Evolutionary conservation across 2,329 filamentous ascomycete genomes (phyloP), one percentile per base, ranked within the genome.

Genomic region (Botrytis aclada): DNA sequence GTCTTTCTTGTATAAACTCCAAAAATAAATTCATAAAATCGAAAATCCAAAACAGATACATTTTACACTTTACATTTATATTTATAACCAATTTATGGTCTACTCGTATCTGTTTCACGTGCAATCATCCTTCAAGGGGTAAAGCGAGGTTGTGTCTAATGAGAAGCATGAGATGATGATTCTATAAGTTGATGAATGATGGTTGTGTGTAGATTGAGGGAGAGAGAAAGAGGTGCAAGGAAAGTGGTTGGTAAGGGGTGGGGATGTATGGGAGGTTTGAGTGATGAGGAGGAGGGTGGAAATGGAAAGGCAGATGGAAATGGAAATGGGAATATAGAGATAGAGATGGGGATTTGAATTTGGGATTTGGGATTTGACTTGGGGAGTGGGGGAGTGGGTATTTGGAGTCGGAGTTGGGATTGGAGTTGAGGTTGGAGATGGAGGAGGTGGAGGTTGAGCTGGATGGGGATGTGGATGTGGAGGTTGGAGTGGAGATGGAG

Each of bases 1-100:
- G 61, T 64, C 61, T 63, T 63, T 63, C 61, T 64, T 64, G 61
- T 64, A 43, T 45, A 64, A 64, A 64, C 12, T 51, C 37, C 29
- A 43, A 63, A 63, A 43, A 63, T 25, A 60, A 60, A 60, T 34
- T 41, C 60, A 62, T 18, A 25, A 41, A n/a, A 43, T 29, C 29
- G 25, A 43, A 63, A 41, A 63, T 62, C 22, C n/a, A 41, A 29
- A 63, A n/a, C 47, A 51, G 25, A 51, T n/a, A 51, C 47, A n/a
- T 51, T 51, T 62, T 62, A 51, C 47, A n/a, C n/a, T 51, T 62
- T 62, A 62, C 37, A 18, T n/a, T 25, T 25, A 51, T 10, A 51
- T 16, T 54, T 54, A 54, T 3, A 29, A 8, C 8, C 7, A 16
- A 54, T 25, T 25, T 54, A 14, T 54, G 51, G 6, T 18, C 3